Base-by-base conservation (phyloP, 2,329 filamentous ascomycete species). In the Metarhizium sp. region DNA sequence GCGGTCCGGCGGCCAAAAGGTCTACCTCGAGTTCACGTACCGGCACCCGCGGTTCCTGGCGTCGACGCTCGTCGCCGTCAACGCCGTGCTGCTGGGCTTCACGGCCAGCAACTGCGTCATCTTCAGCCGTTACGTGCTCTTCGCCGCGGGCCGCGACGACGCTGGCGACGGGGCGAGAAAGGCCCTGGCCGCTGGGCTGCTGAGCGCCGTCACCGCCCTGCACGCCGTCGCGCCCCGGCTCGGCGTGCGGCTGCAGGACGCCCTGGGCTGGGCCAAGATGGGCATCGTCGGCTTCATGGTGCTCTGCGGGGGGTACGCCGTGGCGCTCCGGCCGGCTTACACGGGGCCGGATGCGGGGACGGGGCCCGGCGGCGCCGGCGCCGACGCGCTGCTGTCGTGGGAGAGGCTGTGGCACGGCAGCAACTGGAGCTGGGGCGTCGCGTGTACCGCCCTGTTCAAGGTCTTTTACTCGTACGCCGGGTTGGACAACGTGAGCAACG, bases 1-100 rank as follows among this genome's bases (percentile, higher is more conserved):
- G 16, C 75, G 84, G 0, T 86, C 81, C 0, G 86, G 86, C 6
- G 86, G 85, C 29, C 74, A 80, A 30, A 89, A 88, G 68, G 83
- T 88, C 6, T 88, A 88, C 63, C 77, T 89, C 48, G 85, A 89
- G 66, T 86, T 84, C 65, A 82, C 82, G 0, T 88, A 86, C 64
- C 77, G 78, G 2, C 73, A 74, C 36, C 86, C 86, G 2, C 76
- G 78, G 6, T 84, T 86, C 58, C 73, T 89, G 3, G 82, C 83
- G 0, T 84, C 84, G 2, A 84, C 81, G 0, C 64, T 88, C 16
- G 73, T 88, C 13, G 83, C 84, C 0, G 76, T 84, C 1, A 80
- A 87, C 54, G 82, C 80, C 0, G 77, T 88, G 0, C 64, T 87
- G 0, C 69, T 88, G 0, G 82, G 84, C 0, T 87, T 88, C 55